These are phyloP conservation scores for Cladosporium colombiae DNA, from an alignment of 2,329 filamentous ascomycete genomes.

Conservation along the genomic window DNA sequence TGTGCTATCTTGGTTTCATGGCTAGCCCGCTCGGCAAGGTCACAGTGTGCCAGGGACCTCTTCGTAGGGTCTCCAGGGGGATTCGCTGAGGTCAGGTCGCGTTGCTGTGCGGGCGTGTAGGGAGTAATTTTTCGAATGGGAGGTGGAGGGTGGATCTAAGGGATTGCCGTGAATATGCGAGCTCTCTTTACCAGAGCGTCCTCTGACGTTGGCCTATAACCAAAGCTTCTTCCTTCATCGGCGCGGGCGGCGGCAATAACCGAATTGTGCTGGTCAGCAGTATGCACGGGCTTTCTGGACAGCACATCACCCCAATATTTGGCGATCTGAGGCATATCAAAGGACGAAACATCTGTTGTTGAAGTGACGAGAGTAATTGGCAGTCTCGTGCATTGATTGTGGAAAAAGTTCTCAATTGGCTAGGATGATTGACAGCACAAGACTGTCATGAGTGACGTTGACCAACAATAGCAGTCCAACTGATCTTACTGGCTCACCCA, in stretches of 20 bases:
- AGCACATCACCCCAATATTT: conserved; percentile 7
- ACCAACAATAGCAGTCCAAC: neutral
- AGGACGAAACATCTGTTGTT: neutral
- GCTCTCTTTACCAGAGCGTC: conserved; percentile 4
- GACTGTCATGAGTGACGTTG: neutral
- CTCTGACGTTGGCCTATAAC: conserved; percentile 15
- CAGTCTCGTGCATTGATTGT: neutral
- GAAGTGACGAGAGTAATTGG: neutral
- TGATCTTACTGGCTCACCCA: neutral
- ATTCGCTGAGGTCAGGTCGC: neutral
- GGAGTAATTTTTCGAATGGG: neutral
- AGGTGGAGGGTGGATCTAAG: conserved; percentile 12
- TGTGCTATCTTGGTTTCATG: conserved; percentile 31
- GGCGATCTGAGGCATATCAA: neutral
- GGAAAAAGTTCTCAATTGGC: neutral
- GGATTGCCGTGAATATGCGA: conserved; percentile 21
- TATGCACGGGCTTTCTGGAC: conserved; percentile 1
- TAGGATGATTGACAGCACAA: neutral
- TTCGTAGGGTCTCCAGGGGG: conserved; percentile 10
- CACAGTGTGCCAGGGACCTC: conserved; percentile 14
- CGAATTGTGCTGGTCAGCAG: conserved; percentile 10
- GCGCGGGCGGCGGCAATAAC: conserved; percentile 14
- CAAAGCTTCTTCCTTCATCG: conserved; percentile 12
- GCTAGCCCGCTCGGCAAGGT: conserved; percentile 14
- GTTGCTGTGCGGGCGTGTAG: neutral